Conservation (phyloP, 805 yeast species). For the Kodamaea kakaduensis region DNA sequence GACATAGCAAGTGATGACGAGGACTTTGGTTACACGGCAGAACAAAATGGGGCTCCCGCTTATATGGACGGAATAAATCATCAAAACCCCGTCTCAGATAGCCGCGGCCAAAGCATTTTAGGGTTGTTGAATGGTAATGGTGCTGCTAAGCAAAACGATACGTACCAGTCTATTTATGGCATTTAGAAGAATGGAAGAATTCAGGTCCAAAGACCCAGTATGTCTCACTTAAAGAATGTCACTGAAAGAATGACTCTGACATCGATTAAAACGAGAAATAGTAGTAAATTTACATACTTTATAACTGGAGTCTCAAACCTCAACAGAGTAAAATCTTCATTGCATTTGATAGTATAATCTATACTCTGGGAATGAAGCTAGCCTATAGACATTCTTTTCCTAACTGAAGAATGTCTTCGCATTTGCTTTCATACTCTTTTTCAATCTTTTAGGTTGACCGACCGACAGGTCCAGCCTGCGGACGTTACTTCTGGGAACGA, state of each 20-base stretch:
- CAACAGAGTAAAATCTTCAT: too few relatives aligned
- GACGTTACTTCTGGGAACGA: too few relatives aligned
- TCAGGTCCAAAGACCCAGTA: constrained; percentile 19
- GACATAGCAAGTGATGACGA: constrained; percentile 38
- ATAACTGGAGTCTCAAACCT: too few relatives aligned
- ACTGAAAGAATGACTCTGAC: too few relatives aligned
- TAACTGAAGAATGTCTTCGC: constrained; percentile 8
- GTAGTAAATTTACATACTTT: too few relatives aligned
- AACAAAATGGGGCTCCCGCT: constrained; percentile 9
- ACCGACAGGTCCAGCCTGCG: too few relatives aligned
- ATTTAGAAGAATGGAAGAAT: constrained; percentile 16
- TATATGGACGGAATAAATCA: not conserved
- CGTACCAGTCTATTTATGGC: constrained; percentile 15
- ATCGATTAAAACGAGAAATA: too few relatives aligned
- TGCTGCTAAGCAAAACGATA: constrained; percentile 8
- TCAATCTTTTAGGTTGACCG: constrained; percentile 5
- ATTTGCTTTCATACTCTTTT: constrained; percentile 6
- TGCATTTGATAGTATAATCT: too few relatives aligned
- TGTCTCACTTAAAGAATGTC: too few relatives aligned
- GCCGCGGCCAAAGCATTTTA: constrained; percentile 20
- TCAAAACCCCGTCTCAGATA: constrained; percentile 8
- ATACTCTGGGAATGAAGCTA: too few relatives aligned
- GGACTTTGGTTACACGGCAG: constrained; percentile 16
- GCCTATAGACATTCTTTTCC: too few relatives aligned
- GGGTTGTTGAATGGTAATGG: constrained; percentile 19